These are phyloP conservation scores for Penicillium roqueforti DNA, from an alignment of 495 filamentous ascomycete species.

Conservation along the genomic window DNA sequence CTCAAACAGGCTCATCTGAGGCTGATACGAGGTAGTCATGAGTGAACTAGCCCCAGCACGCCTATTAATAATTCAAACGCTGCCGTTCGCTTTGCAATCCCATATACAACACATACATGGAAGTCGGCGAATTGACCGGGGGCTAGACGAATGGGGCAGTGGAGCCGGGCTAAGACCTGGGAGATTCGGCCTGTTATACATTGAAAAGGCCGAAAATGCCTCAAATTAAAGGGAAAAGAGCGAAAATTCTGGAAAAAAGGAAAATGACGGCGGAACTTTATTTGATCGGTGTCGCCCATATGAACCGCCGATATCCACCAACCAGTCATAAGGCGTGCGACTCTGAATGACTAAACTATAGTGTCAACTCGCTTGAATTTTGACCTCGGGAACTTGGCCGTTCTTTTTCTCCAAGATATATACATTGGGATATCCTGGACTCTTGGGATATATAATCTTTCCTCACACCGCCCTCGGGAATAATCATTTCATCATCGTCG, in stretches of 20 bases:
- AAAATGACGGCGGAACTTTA: background rate
- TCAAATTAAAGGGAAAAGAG: conserved; percentile 6
- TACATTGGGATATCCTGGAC: too few species aligned
- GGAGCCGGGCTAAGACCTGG: conserved; percentile 17
- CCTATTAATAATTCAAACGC: too few species aligned
- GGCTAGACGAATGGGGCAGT: conserved; percentile 8
- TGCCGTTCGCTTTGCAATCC: conserved; percentile 1
- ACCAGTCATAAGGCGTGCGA: background rate
- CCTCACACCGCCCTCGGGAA: conserved; percentile 7
- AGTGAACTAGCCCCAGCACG: too few species aligned
- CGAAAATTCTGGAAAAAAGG: conserved; percentile 4
- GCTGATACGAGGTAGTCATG: too few species aligned
- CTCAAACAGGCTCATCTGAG: too few species aligned
- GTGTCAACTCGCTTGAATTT: background rate
- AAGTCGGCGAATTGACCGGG: background rate
- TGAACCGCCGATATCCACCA: conserved; percentile 9
- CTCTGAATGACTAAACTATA: background rate
- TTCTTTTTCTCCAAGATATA: too few species aligned
- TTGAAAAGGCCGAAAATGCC: conserved; percentile 13
- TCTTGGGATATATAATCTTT: too few species aligned
- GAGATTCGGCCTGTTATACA: background rate
- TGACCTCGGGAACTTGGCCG: too few species aligned
- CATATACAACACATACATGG: background rate
- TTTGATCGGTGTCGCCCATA: conserved; percentile 9
- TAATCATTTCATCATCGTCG: conserved; percentile 11